Base-by-base conservation (phyloP, 305 asterid species). In the Fraxinus latifolia region DNA sequence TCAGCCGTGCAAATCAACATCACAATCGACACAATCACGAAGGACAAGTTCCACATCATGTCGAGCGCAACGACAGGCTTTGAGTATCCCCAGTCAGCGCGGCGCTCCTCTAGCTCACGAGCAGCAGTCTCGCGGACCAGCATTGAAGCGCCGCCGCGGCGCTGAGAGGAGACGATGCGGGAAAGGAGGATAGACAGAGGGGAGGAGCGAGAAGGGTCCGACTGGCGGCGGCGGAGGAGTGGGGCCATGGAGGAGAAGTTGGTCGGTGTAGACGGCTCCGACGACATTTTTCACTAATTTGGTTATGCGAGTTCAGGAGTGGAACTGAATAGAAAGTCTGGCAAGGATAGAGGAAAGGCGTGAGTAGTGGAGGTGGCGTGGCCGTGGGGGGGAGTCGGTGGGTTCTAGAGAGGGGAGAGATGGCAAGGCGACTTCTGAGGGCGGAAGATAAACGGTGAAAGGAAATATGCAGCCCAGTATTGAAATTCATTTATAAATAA, bases 61-160 rank as follows among this genome's bases (percentile, higher is more conserved):
- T 95, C 98, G 76, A 95, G 90, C 58, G 93, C 99, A 37, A 95
- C 98, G 21, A 95, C 95, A 7, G 98, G 98, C 87, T 87, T 94
- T 77, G 99, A 95, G 91, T 91, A 94, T 0, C 97, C 99, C 99
- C 98, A 95, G 81, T 95, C 97, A 27, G 95, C 95, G 53, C 98
- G 97, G 50, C 98, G 93, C 87, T 94, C 98, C 84, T 94, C 99
- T 74, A 95, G 98, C 94, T 95, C 92, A 53, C 97, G 94, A 25
- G 99, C 99, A 8, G 99, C 99, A 71, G 96, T 90, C 86, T 95
- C 97, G 0, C 99, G 90, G 58, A 95, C 98, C 62, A 95, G 83
- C 91, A 91, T 81, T 19, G 99, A 91, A 33, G 97, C 92, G 0
- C 92, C 89, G n/a, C 92, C 91, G 25, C 90, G 91, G 17, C 97